Base-by-base conservation (phyloP, 2,329 filamentous ascomycete species). In the Exophiala oligosperma region DNA sequence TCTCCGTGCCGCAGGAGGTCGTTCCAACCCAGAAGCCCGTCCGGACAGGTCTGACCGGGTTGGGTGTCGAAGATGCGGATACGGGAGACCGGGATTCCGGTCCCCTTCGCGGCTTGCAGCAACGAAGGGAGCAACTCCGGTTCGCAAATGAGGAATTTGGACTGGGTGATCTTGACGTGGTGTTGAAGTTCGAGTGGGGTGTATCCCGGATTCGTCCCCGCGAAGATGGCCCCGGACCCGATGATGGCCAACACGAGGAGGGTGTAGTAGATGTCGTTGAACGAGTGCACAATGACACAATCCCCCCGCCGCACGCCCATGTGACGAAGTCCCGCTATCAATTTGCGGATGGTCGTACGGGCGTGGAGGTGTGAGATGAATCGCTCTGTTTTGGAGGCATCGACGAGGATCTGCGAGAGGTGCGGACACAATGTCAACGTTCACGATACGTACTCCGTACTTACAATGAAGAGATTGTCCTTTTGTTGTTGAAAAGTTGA, bases 201-300 rank as follows among this genome's bases (percentile, higher is more conserved):
- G 60, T 79, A 82, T 12, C 74, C 72, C 1, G 77, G 73, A 59
- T 82, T 83, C 9, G 78, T 75, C 12, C 79, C 80, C 59, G 79
- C 78, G 67, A 78, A 81, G 32, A 78, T 69, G 49, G 76, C 78
- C 7, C 76, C 77, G 24, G 77, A 74, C 17, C 77, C 78, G 58
- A 81, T 74, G 54, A 77, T 75, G 23, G 55, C 73, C 7, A 76
- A 64, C 43, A 72, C 71, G 6, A 77, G 57, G 14, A 74, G 55
- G 1, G 73, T 70, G 57, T 76, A 78, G 41, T 71, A 64, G 56
- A 74, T 62, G 40, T 40, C 77, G 70, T 85, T 85, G 70, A 83
- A 82, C 0, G 80, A 81, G 61, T 84, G 80, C 43, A 84, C 75
- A 47, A 78, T 79, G 6, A 85, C 77, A 61, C 78, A 80, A 59